Evolutionary conservation across 441 rosid genomes (phyloP).

Genomic region (Euphorbia corollata): DNA sequence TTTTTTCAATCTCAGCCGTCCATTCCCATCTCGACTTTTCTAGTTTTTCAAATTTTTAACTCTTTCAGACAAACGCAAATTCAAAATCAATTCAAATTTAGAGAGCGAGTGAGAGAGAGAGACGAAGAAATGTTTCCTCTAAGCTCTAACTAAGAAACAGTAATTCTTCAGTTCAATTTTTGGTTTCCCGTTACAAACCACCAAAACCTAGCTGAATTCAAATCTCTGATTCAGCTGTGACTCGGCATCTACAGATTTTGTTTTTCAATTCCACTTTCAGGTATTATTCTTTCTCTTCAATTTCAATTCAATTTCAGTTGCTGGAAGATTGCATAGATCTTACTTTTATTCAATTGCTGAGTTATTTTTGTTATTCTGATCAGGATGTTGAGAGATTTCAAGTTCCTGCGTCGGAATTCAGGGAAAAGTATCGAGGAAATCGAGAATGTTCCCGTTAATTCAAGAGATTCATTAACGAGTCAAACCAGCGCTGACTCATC

Average conservation of each 20-base stretch:
- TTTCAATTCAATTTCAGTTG: not conserved
- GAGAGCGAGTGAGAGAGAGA: not conserved
- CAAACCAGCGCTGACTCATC: slow-evolving; percentile 42
- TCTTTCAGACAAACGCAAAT: not conserved
- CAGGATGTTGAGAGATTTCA: slow-evolving; percentile 69
- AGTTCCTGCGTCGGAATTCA: slow-evolving; percentile 54
- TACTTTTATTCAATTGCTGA: too few species aligned
- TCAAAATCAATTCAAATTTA: not conserved
- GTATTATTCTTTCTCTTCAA: slow-evolving; percentile 17
- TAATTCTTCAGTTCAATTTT: not conserved
- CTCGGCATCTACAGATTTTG: slow-evolving; percentile 33
- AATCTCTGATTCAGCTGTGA: slow-evolving; percentile 4
- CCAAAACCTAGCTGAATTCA: slow-evolving; percentile 11
- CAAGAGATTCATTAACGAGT: slow-evolving; percentile 39
- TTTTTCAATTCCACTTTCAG: slow-evolving; percentile 45
- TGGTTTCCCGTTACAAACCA: not conserved
- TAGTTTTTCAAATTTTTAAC: slow-evolving; percentile 17
- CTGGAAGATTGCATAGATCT: not conserved
- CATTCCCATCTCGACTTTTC: slow-evolving; percentile 16
- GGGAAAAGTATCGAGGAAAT: slow-evolving; percentile 50
- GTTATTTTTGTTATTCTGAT: not conserved
- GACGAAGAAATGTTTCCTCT: not conserved
- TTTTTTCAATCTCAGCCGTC: slow-evolving; percentile 53
- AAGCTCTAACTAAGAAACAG: not conserved
- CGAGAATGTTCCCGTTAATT: slow-evolving; percentile 67